These are phyloP conservation scores for Drechslera avenae DNA, from an alignment of 2,329 filamentous ascomycete species.

Conservation along the genomic window DNA sequence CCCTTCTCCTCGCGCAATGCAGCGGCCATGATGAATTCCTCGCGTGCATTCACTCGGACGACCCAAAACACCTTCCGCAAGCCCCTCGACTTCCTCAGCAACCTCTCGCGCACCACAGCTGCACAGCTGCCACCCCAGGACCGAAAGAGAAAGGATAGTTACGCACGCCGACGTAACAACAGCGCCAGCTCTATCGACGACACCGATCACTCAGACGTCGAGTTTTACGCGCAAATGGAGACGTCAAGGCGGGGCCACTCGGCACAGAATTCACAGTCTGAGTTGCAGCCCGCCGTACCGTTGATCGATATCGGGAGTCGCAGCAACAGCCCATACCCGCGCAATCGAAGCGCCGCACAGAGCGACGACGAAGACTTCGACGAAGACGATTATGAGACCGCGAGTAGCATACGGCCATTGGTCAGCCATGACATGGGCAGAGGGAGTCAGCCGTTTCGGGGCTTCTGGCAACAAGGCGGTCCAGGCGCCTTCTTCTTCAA, in stretches of 20 bases:
- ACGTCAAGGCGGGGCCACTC: slow-evolving; percentile 31
- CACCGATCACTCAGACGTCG: slow-evolving; percentile 43
- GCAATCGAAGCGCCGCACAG: slow-evolving; percentile 49
- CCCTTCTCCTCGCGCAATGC: slow-evolving; percentile 32
- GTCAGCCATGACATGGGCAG: slow-evolving; percentile 41
- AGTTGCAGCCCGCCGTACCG: slow-evolving; percentile 49
- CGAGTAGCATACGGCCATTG: slow-evolving; percentile 48
- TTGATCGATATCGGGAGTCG: slow-evolving; percentile 52
- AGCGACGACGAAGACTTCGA: slow-evolving; percentile 57
- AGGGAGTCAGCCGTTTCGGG: slow-evolving; percentile 19
- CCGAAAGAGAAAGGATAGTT: slow-evolving; percentile 22
- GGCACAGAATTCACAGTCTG: slow-evolving; percentile 41
- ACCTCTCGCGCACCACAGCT: slow-evolving; percentile 27
- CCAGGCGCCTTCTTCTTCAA: slow-evolving; percentile 57
- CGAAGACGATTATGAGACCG: slow-evolving; percentile 49
- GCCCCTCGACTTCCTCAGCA: slow-evolving; percentile 45
- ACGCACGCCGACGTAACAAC: slow-evolving; percentile 38
- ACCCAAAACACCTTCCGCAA: slow-evolving; percentile 40
- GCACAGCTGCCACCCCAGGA: slow-evolving; percentile 20
- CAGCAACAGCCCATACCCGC: slow-evolving; percentile 53
- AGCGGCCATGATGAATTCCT: slow-evolving; percentile 41
- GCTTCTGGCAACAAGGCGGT: slow-evolving; percentile 50
- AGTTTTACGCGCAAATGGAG: slow-evolving; percentile 42
- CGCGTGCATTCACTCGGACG: slow-evolving; percentile 41
- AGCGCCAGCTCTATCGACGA: slow-evolving; percentile 47